These are phyloP conservation scores for Termitomyces sp. DNA, from an alignment of 768 basidiomycete species.

Conservation along the genomic window DNA sequence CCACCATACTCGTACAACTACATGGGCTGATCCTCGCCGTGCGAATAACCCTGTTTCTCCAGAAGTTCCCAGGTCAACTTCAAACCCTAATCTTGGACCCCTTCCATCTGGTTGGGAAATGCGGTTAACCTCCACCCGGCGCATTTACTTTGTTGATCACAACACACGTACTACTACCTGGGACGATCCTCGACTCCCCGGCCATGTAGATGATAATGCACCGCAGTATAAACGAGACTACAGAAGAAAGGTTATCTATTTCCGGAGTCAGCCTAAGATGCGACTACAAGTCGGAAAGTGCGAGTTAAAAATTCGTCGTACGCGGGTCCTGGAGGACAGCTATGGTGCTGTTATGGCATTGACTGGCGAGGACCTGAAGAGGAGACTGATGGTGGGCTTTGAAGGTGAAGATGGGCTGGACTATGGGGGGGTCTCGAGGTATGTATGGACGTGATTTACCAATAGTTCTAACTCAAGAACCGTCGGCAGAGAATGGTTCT, in stretches of 20 bases:
- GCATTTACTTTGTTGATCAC: conserved; percentile 93
- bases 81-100: conserved; percentile 65
- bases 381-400: conserved; percentile 67
- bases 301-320: conserved; percentile 78
- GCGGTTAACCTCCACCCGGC: conserved; percentile 77
- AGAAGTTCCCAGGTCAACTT: conserved; percentile 39
- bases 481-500: conserved; percentile 74
- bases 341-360: conserved; percentile 81
- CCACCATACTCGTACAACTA: conserved; percentile 83
- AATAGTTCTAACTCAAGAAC: conserved; percentile 1
- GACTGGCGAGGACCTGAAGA: conserved; percentile 64
- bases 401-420: conserved; percentile 79
- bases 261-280: conserved; percentile 86
- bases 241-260: conserved; percentile 86
- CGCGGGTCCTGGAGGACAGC: conserved; percentile 80
- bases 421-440: conserved; percentile 75
- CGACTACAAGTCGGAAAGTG: conserved; percentile 74
- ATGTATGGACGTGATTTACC: conserved; percentile 11
- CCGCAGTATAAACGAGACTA: conserved; percentile 97
- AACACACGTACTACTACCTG: conserved; percentile 85
- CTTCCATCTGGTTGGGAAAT: conserved; percentile 95
- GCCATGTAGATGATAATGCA: conserved; percentile 76
- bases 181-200: conserved; percentile 89
- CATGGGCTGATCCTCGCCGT: conserved; percentile 85
- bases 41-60: conserved; percentile 42